Evolutionary conservation across 495 filamentous ascomycete species (phyloP), one percentile per base, ranked within the genome.

Genomic region (Pyrenula massariospora): DNA sequence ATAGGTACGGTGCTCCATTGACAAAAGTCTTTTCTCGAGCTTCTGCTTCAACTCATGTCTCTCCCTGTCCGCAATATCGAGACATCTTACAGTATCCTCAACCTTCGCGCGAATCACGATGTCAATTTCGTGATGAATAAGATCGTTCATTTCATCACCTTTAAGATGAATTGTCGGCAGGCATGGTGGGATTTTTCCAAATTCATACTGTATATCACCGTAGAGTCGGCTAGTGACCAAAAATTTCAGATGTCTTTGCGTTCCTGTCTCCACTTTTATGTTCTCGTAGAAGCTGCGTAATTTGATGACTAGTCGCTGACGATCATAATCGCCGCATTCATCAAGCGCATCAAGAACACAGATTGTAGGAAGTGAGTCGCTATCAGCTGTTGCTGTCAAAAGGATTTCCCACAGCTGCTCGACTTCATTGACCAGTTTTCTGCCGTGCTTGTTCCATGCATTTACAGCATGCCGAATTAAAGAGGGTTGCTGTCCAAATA

Each of bases 161-260:
- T 58, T 54, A 0, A 78, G 54, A 12, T 62, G 70, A 25, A 76
- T 61, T 22, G 53, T 15, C 11, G 59, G 65, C n/a, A 62, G 65
- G 24, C 36, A 47, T 10, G 61, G 22, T 12, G 60, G 53, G 58
- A 62, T 24, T 25, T 24, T 0, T 59, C 15, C 31, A n/a, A 70
- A 73, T 2, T 49, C 12, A 19, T 42, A 15, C 25, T 63, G 50
- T 5, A 80, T 76, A 22, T 67, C 19, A 12, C 54, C 56, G 54
- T 73, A 76, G 12, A 71, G 73, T 15, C 69, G 73, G 60, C 74
- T 75, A 1, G 72, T 77, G 3, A 76, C 57, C 0, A 76, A 58
- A 36, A 76, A 71, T 58, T 73, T 76, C 10, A 76, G 54, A 48
- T 25, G 22, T 51, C 0, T 2, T 10, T 20, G n/a, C 50, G n/a